Conservation (phyloP, 208 protist species). For the Crithidia brevicula region DNA sequence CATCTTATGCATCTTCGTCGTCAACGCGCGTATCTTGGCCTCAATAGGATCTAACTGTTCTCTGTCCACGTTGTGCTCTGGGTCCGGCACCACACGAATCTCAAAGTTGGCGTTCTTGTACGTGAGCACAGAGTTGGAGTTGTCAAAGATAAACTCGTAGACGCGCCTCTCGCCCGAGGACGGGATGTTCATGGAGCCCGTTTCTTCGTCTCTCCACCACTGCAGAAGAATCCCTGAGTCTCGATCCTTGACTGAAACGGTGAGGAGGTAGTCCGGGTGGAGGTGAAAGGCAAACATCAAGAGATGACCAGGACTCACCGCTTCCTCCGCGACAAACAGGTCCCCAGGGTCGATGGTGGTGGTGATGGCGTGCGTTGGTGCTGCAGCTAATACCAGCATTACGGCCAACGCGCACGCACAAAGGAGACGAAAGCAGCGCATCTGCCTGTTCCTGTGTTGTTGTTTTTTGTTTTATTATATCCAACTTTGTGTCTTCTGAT, state of each 20-base stretch:
- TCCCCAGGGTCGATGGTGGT: slow-evolving; percentile 20
- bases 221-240: background rate
- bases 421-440: background rate
- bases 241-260: slow-evolving; percentile 8
- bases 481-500: too few relatives aligned
- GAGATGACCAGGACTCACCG: slow-evolving; percentile 20
- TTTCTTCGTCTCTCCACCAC: slow-evolving; percentile 1
- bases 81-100: slow-evolving; percentile 44
- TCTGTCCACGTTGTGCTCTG: slow-evolving; percentile 18
- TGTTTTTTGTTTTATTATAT: too few relatives aligned
- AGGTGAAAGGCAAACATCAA: slow-evolving; percentile 57
- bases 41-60: slow-evolving; percentile 77
- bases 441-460: too few relatives aligned
- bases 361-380: background rate
- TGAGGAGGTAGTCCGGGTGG: slow-evolving; percentile 16
- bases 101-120: slow-evolving; percentile 39
- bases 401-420: too few relatives aligned
- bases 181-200: background rate
- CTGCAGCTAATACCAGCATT: background rate
- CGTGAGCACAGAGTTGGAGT: slow-evolving; percentile 39
- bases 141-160: slow-evolving; percentile 46
- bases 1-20: slow-evolving; percentile 13
- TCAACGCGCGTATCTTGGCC: slow-evolving; percentile 33
- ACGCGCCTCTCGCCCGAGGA: background rate
- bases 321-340: slow-evolving; percentile 36